Evolutionary conservation across 208 protist species (phyloP).

Genomic region (Trypanosoma platydactyli): DNA sequence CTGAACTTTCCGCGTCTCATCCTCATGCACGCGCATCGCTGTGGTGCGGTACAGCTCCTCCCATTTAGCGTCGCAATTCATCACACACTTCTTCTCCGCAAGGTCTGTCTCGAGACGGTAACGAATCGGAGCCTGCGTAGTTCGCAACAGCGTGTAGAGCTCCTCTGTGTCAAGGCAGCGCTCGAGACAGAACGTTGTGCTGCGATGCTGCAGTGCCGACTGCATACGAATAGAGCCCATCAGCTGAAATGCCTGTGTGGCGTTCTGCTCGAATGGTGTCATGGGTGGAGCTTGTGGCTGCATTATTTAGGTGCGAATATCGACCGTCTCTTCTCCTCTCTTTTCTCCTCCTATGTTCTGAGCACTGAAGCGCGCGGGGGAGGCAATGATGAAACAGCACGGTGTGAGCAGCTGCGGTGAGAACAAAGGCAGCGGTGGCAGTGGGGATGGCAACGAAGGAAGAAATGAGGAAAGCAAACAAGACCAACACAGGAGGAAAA

Average conservation of each 20-base stretch:
- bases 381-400: too few relatives aligned
- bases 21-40: slow-evolving; percentile 55
- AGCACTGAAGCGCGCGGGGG: too few relatives aligned
- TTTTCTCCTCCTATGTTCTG: too few relatives aligned
- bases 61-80: slow-evolving; percentile 79
- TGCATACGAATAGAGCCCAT: slow-evolving; percentile 56
- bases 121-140: slow-evolving; percentile 72
- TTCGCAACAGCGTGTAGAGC: slow-evolving; percentile 83
- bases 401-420: too few relatives aligned
- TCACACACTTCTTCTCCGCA: slow-evolving; percentile 84
- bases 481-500: too few relatives aligned
- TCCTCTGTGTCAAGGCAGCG: slow-evolving; percentile 86
- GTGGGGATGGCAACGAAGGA: too few relatives aligned
- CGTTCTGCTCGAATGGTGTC: slow-evolving; percentile 71
- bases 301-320: too few relatives aligned
- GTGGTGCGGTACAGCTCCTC: slow-evolving; percentile 52
- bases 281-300: slow-evolving; percentile 61
- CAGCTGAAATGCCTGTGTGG: slow-evolving; percentile 67
- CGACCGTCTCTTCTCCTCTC: background rate
- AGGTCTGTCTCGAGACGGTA: slow-evolving; percentile 79
- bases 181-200: slow-evolving; percentile 67
- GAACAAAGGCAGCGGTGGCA: too few relatives aligned
- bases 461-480: too few relatives aligned
- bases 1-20: slow-evolving; percentile 51
- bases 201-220: slow-evolving; percentile 51